Conservation (phyloP, 208 protist species). For the Zelonia costaricensis region DNA sequence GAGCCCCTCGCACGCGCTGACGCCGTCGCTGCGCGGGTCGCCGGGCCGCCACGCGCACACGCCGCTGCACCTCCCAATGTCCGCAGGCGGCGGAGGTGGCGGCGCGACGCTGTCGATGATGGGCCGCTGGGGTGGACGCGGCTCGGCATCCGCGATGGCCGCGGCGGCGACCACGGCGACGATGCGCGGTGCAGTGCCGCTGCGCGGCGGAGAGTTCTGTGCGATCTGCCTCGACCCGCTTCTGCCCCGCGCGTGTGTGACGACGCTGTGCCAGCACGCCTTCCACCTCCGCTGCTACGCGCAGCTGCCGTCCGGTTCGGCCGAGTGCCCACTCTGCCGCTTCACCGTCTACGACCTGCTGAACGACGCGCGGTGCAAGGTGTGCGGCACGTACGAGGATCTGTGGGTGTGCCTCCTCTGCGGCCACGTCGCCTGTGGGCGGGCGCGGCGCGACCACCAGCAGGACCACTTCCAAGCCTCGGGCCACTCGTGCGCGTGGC, state of each 20-base stretch:
- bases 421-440: conserved; percentile 74
- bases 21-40: background rate
- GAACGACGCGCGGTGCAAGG: conserved; percentile 62
- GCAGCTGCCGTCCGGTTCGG: conserved; percentile 41
- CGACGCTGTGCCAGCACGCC: conserved; percentile 73
- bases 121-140: too few relatives aligned
- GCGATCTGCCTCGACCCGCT: conserved; percentile 74
- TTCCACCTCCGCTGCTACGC: conserved; percentile 77
- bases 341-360: conserved; percentile 76
- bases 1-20: background rate
- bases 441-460: conserved; percentile 51
- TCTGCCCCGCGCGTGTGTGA: conserved; percentile 36
- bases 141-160: background rate
- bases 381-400: conserved; percentile 75
- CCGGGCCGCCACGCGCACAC: background rate
- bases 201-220: conserved; percentile 38
- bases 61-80: conserved; percentile 1
- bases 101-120: too few relatives aligned
- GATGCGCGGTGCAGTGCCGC: too few relatives aligned
- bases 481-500: conserved; percentile 73
- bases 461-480: conserved; percentile 58
- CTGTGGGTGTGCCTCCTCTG: conserved; percentile 89
- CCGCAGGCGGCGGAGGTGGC: background rate
- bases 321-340: conserved; percentile 80
- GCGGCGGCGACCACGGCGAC: conserved; percentile 7